A percentile compares a stretch with the other conserved stretches of the same genome.
phyloP scores from a whole-genome alignment of 805 yeast species.

The Scheffersomyces coipomensis region DNA sequence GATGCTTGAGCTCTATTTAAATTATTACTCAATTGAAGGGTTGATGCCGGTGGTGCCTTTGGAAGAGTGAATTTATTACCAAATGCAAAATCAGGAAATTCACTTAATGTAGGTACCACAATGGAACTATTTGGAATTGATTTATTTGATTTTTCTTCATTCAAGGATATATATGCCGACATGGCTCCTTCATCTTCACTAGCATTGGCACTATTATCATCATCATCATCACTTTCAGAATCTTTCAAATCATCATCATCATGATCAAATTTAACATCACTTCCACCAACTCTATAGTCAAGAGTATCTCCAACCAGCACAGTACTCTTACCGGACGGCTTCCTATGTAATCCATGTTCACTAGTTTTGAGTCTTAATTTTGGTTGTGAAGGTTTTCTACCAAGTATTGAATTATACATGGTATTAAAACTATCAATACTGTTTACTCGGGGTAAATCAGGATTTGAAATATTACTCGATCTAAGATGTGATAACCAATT shows the following conservation, averaged over 20 bases:
- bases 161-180: conserved; percentile 61
- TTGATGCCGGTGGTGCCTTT: background rate
- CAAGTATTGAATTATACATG: conserved; percentile 19
- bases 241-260: conserved; percentile 42
- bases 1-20: conserved; percentile 58
- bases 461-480: conserved; percentile 11
- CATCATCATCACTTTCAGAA: conserved; percentile 8
- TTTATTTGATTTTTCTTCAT: conserved; percentile 24
- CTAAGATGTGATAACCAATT: conserved; percentile 12
- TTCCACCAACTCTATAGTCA: conserved; percentile 8
- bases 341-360: background rate
- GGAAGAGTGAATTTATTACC: background rate
- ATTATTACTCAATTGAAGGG: background rate
- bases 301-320: background rate
- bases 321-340: background rate
- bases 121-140: conserved; percentile 19
- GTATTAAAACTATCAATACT: conserved; percentile 27
- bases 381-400: conserved; percentile 13
- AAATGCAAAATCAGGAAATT: conserved; percentile 27
- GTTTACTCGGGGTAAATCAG: conserved; percentile 14
- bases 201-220: conserved; percentile 33
- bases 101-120: conserved; percentile 42
- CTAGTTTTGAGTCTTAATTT: conserved; percentile 12
- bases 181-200: conserved; percentile 66
- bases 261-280: conserved; percentile 24